phyloP scores from a whole-genome alignment of 345 rosid species.

The Cardamine resedifolia region DNA sequence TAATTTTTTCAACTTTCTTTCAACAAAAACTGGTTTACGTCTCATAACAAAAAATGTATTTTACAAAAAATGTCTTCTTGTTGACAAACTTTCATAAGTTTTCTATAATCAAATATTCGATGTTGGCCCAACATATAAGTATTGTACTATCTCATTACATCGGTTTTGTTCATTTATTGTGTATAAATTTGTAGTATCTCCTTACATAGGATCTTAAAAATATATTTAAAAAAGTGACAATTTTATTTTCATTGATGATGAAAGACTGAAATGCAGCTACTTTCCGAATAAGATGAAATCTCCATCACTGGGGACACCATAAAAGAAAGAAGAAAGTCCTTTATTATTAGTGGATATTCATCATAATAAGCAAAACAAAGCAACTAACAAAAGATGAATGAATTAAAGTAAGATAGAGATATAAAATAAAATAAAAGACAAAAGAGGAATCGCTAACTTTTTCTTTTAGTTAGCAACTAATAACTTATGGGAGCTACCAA shows the following conservation, averaged over 20 bases:
- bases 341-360: constrained; percentile 34
- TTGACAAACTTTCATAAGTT: not conserved
- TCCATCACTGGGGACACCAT: constrained; percentile 9
- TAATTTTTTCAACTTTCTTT: not conserved
- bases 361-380: constrained; percentile 31
- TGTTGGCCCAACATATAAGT: not conserved
- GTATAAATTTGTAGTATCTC: not conserved
- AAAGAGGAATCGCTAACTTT: constrained; percentile 10
- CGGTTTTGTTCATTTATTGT: not conserved
- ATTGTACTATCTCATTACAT: not conserved
- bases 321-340: constrained; percentile 1
- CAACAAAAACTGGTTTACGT: not conserved
- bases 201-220: not conserved
- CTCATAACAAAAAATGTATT: not conserved
- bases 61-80: not conserved
- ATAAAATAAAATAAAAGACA: not conserved
- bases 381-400: constrained; percentile 5
- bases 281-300: constrained; percentile 15
- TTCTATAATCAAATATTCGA: not conserved
- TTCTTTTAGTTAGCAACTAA: constrained; percentile 13
- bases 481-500: not conserved
- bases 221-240: not conserved
- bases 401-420: constrained; percentile 1
- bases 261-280: not conserved
- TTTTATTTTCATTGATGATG: not conserved